phyloP scores from a whole-genome alignment of 2,329 filamentous ascomycete species.

The Exophiala mesophila region DNA sequence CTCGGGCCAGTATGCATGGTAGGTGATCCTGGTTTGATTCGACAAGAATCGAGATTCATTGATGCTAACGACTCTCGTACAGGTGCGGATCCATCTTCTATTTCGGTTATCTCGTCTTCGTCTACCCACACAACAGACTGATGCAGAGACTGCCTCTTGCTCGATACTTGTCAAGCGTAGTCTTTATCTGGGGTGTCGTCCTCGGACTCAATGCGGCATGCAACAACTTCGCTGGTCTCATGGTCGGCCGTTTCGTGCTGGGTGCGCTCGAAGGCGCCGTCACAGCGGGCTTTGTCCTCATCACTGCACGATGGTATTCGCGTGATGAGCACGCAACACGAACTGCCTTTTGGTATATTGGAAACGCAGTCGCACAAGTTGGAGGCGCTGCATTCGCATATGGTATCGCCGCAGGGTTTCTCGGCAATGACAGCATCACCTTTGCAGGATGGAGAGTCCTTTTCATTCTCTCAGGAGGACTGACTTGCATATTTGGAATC shows the following conservation, averaged over 20 bases:
- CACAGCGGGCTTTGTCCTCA: slow-evolving; percentile 46
- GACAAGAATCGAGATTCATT: no score
- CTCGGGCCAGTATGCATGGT: slow-evolving; percentile 17
- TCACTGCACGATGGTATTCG: slow-evolving; percentile 39
- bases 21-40: slow-evolving; percentile 38
- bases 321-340: slow-evolving; percentile 35
- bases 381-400: slow-evolving; percentile 28
- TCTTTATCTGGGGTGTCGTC: slow-evolving; percentile 34
- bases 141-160: slow-evolving; percentile 38
- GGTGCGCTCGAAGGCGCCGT: slow-evolving; percentile 54
- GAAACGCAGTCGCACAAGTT: slow-evolving; percentile 38
- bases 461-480: slow-evolving; percentile 35
- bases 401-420: slow-evolving; percentile 27
- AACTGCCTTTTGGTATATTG: slow-evolving; percentile 34
- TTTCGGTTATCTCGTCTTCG: slow-evolving; percentile 36
- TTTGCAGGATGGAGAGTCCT: slow-evolving; percentile 36
- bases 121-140: slow-evolving; percentile 37
- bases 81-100: slow-evolving; percentile 42
- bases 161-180: slow-evolving; percentile 35
- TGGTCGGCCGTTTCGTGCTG: slow-evolving; percentile 50
- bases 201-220: slow-evolving; percentile 33
- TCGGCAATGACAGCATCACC: slow-evolving; percentile 28
- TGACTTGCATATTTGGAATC: slow-evolving; percentile 35
- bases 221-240: slow-evolving; percentile 46
- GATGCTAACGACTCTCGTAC: no score